Evolutionary conservation across 208 protist species (phyloP).

Genomic region (Blechomonas ayalai): DNA sequence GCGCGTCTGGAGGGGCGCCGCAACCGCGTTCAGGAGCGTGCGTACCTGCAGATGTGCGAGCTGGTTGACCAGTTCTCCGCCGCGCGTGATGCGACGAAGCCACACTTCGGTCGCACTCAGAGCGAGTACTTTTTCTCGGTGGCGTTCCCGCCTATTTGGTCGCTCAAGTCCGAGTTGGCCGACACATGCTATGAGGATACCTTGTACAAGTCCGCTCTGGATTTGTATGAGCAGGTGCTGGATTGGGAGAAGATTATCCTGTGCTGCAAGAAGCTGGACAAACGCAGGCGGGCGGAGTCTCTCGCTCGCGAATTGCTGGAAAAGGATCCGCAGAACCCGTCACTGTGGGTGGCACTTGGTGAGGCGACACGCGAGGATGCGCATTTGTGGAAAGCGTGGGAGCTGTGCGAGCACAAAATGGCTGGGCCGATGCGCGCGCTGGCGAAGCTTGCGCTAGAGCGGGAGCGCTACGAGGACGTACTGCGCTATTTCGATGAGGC

Average conservation of each 20-base stretch:
- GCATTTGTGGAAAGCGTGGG: slow-evolving; percentile 87
- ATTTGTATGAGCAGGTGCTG: slow-evolving; percentile 79
- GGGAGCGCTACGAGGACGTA: slow-evolving; percentile 80
- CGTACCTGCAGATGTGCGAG: slow-evolving; percentile 88
- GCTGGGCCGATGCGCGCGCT: slow-evolving; percentile 85
- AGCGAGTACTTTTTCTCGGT: slow-evolving; percentile 79
- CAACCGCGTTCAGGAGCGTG: slow-evolving; percentile 75
- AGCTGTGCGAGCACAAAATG: slow-evolving; percentile 73
- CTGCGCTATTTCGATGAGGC: slow-evolving; percentile 88
- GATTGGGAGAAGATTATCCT: slow-evolving; percentile 89
- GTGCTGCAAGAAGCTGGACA: slow-evolving; percentile 87
- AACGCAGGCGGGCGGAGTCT: slow-evolving; percentile 77
- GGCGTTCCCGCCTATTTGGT: slow-evolving; percentile 73
- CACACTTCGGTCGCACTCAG: slow-evolving; percentile 35
- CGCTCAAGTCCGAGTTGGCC: slow-evolving; percentile 78
- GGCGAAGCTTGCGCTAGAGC: slow-evolving; percentile 71
- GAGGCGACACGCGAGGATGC: slow-evolving; percentile 81
- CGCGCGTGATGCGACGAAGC: slow-evolving; percentile 40
- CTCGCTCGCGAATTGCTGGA: slow-evolving; percentile 78
- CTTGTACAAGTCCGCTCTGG: slow-evolving; percentile 80
- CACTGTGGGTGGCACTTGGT: slow-evolving; percentile 86
- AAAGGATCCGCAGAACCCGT: slow-evolving; percentile 73
- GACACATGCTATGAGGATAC: slow-evolving; percentile 79
- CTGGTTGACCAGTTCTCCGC: slow-evolving; percentile 77
- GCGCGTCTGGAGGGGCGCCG: slow-evolving; percentile 65